These are phyloP conservation scores for Kingdonia uniflora DNA, from an alignment of 164 flowering plant genomes.

Conservation along the genomic window DNA sequence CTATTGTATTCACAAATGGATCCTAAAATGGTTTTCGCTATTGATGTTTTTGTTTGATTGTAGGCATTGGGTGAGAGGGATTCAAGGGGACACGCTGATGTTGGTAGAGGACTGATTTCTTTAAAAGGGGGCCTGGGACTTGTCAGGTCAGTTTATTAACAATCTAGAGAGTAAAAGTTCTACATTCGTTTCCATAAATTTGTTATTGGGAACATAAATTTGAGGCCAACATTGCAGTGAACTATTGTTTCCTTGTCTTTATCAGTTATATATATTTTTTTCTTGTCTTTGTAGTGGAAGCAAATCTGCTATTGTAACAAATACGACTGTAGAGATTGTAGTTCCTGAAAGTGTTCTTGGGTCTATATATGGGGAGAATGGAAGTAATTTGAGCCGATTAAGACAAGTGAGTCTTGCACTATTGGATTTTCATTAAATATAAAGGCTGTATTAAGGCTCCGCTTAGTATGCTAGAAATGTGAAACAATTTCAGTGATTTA, in stretches of 20 bases:
- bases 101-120: conserved; percentile 38
- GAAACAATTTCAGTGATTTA: no score
- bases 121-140: conserved; percentile 44
- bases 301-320: conserved; percentile 59
- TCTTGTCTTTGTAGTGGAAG: conserved; percentile 39
- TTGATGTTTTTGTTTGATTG: conserved; percentile 10
- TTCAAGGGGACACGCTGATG: conserved; percentile 26
- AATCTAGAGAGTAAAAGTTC: no score
- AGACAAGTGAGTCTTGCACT: conserved; percentile 47
- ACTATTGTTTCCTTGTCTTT: neutral
- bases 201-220: no score
- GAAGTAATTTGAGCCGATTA: conserved; percentile 54
- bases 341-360: conserved; percentile 54
- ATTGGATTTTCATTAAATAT: no score
- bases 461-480: no score
- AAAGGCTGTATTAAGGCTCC: no score
- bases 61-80: conserved; percentile 33
- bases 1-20: neutral
- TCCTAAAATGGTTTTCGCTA: neutral
- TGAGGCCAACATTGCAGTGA: neutral
- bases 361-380: conserved; percentile 73
- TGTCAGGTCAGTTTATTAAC: conserved; percentile 45
- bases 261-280: neutral
- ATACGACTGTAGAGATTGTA: conserved; percentile 72
- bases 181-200: no score